Conservation (phyloP, 1,139 yeast genomes). For the Yamadazyma diddensiae region DNA sequence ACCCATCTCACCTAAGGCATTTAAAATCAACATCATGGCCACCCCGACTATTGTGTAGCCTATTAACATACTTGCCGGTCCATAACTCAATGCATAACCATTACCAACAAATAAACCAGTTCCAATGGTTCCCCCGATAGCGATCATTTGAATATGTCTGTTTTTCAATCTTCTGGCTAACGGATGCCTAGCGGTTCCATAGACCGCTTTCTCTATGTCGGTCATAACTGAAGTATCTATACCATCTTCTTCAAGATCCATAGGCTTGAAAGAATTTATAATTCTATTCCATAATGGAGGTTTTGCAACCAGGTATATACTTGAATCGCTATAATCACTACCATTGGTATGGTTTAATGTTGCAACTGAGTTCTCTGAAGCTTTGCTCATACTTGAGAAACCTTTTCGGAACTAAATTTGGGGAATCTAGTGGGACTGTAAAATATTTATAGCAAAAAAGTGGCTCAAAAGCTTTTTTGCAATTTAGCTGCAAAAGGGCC, state of each 20-base stretch:
- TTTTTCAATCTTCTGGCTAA: conserved; percentile 35
- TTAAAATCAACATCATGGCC: conserved; percentile 51
- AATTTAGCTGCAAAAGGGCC: no score
- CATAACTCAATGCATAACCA: conserved; percentile 60
- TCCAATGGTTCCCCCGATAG: conserved; percentile 44
- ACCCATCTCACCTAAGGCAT: conserved; percentile 60
- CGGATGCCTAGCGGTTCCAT: conserved; percentile 38
- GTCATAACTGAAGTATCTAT: conserved; percentile 29
- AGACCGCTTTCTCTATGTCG: conserved; percentile 34
- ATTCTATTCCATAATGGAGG: conserved; percentile 16
- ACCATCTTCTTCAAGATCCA: conserved; percentile 39
- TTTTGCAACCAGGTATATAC: background rate
- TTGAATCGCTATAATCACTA: conserved; percentile 1
- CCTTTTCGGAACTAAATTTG: no score
- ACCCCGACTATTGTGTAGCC: conserved; percentile 44
- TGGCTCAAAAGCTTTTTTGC: no score
- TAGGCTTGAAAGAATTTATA: conserved; percentile 39
- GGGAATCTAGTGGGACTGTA: no score
- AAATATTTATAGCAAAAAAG: no score
- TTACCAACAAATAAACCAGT: conserved; percentile 62
- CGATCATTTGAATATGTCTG: conserved; percentile 45
- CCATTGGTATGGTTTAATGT: background rate
- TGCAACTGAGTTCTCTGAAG: no score
- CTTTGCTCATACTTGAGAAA: no score
- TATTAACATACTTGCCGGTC: conserved; percentile 64